phyloP scores from a whole-genome alignment of 73 alveolate genomes.

The Paramecium primaurelia region DNA sequence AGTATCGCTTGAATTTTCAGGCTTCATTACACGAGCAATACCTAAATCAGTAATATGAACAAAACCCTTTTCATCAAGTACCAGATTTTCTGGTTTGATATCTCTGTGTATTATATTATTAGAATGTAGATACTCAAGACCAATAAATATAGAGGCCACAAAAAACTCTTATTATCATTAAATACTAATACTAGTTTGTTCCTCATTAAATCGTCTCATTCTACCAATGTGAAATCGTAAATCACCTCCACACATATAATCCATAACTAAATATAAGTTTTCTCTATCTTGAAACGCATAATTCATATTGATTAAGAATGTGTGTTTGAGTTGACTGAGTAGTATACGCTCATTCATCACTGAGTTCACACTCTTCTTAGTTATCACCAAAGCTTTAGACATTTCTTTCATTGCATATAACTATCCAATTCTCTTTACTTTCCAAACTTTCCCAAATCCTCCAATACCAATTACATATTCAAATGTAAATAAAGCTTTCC shows the following conservation, averaged over 20 bases:
- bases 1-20: conserved; percentile 63
- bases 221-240: conserved; percentile 86
- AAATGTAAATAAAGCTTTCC: conserved; percentile 53
- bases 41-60: conserved; percentile 79
- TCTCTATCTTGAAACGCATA: conserved; percentile 93
- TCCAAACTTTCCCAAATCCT: conserved; percentile 84
- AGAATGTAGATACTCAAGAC: conserved; percentile 71
- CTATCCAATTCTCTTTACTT: conserved; percentile 56
- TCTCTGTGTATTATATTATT: conserved; percentile 78
- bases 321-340: conserved; percentile 78
- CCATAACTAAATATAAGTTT: conserved; percentile 86
- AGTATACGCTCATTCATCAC: conserved; percentile 91
- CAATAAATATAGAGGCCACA: conserved; percentile 70
- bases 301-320: conserved; percentile 86
- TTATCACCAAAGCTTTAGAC: conserved; percentile 57
- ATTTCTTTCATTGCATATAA: conserved; percentile 58
- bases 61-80: conserved; percentile 77
- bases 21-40: conserved; percentile 68
- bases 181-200: conserved; percentile 76
- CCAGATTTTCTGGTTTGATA: conserved; percentile 84
- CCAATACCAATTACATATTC: conserved; percentile 75
- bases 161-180: conserved; percentile 59
- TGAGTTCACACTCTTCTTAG: conserved; percentile 84
- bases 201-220: conserved; percentile 85
- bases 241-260: conserved; percentile 93